Evolutionary conservation across 2,329 filamentous ascomycete species (phyloP).

Genomic region (Paradendryphiella salina): DNA sequence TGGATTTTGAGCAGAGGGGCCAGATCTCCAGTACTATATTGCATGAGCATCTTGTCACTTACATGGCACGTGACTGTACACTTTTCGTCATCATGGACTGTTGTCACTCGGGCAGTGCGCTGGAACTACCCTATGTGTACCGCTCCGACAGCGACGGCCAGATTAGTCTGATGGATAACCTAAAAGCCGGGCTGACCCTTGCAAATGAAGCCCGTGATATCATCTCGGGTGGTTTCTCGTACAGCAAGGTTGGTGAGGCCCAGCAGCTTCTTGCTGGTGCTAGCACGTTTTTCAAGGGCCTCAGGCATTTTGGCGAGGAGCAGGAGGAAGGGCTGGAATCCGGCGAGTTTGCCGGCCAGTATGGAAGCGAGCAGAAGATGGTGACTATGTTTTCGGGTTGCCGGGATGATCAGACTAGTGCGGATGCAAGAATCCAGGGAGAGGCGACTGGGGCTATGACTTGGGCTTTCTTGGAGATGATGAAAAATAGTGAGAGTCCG

Average conservation of each 20-base stretch:
- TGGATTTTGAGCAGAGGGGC: slow-evolving; percentile 57
- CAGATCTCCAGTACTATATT: slow-evolving; percentile 59
- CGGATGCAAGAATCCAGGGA: slow-evolving; percentile 54
- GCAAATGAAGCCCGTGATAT: slow-evolving; percentile 56
- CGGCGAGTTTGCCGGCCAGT: slow-evolving; percentile 51
- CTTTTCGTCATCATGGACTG: slow-evolving; percentile 64
- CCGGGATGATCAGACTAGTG: slow-evolving; percentile 56
- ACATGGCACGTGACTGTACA: slow-evolving; percentile 55
- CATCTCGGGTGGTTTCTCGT: slow-evolving; percentile 56
- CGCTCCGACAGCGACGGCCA: slow-evolving; percentile 61
- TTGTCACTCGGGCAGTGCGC: slow-evolving; percentile 63
- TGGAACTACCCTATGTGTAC: slow-evolving; percentile 63
- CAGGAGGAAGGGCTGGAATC: slow-evolving; percentile 50
- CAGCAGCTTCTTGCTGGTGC: slow-evolving; percentile 58
- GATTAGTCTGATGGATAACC: slow-evolving; percentile 59
- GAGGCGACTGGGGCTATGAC: slow-evolving; percentile 53
- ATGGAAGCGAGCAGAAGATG: slow-evolving; percentile 51
- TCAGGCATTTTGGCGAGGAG: slow-evolving; percentile 53
- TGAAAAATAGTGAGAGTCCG: slow-evolving; percentile 44
- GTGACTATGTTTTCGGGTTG: slow-evolving; percentile 59
- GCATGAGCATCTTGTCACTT: slow-evolving; percentile 57
- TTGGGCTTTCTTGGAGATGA: slow-evolving; percentile 53
- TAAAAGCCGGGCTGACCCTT: slow-evolving; percentile 57
- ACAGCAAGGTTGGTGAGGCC: slow-evolving; percentile 57
- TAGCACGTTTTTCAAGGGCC: slow-evolving; percentile 57